Percentiles rank a stretch among this genome's conserved stretches.
These are phyloP conservation scores for Gastrodia elata DNA, from an alignment of 106 monocot species.

Conservation along the genomic window DNA sequence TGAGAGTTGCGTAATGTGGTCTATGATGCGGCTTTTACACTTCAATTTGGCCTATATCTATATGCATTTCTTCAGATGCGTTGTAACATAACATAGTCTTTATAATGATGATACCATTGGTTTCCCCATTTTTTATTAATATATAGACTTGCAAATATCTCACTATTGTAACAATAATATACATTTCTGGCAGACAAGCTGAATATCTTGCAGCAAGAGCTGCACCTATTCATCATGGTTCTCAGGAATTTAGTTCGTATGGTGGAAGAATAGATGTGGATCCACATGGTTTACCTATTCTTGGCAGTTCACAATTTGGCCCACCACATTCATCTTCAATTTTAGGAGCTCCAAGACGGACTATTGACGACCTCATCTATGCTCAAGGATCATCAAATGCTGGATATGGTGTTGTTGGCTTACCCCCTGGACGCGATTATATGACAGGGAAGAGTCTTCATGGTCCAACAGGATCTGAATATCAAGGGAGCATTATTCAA, in stretches of 20 bases:
- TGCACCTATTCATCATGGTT: constrained; percentile 49
- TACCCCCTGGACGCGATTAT: constrained; percentile 88
- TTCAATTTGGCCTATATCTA: neutral
- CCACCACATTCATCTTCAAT: constrained; percentile 50
- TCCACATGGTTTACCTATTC: constrained; percentile 52
- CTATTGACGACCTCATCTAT: constrained; percentile 55
- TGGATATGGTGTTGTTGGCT: constrained; percentile 61
- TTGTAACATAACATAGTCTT: neutral
- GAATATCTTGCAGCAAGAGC: constrained; percentile 77
- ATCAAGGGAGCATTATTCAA: constrained; percentile 40
- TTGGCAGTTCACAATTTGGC: constrained; percentile 49
- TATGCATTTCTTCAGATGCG: neutral
- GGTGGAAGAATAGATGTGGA: constrained; percentile 69
- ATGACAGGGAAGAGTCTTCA: constrained; percentile 58
- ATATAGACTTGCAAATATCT: constrained; percentile 5
- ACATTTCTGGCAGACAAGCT: constrained; percentile 98
- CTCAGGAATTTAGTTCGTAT: constrained; percentile 54
- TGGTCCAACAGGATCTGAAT: constrained; percentile 37
- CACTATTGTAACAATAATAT: constrained; percentile 18
- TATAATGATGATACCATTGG: neutral
- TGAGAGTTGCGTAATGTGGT: neutral
- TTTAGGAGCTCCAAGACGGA: constrained; percentile 69
- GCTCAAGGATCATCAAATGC: constrained; percentile 41
- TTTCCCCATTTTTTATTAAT: neutral
- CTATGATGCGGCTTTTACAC: neutral